These are phyloP conservation scores for Lentinula sp. DNA, from an alignment of 768 basidiomycete species.

Conservation along the genomic window DNA sequence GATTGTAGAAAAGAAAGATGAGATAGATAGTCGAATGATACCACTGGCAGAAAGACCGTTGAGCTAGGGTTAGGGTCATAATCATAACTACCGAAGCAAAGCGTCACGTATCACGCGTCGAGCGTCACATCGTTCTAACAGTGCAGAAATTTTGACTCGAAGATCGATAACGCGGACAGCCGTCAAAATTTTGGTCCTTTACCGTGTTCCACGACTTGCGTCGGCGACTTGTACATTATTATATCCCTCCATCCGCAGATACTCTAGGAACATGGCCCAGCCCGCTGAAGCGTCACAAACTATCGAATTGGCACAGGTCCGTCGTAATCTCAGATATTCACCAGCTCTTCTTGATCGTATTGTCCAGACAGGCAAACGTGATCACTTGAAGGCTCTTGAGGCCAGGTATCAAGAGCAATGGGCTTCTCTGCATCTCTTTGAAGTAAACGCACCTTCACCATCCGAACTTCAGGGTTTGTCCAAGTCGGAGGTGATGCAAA, in stretches of 20 bases:
- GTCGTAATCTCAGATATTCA: slow-evolving; percentile 4
- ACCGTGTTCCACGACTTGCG: neutral
- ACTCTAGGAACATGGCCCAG: neutral
- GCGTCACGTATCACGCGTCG: neutral
- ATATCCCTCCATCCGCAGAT: neutral
- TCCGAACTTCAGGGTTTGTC: slow-evolving; percentile 62
- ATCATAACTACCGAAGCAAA: neutral
- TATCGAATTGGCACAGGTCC: slow-evolving; percentile 58
- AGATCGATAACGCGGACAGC: neutral
- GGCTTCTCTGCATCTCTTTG: slow-evolving; percentile 73
- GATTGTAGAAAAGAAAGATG: neutral
- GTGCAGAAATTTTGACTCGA: neutral
- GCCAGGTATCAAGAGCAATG: slow-evolving; percentile 80
- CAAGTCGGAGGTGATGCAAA: slow-evolving; percentile 57
- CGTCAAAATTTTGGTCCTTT: slow-evolving; percentile 2
- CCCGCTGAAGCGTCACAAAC: slow-evolving; percentile 35
- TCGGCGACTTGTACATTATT: neutral
- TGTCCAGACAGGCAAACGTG: slow-evolving; percentile 88
- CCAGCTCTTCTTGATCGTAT: slow-evolving; percentile 6
- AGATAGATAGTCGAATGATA: neutral
- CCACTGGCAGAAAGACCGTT: neutral
- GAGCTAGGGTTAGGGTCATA: neutral
- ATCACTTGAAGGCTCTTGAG: slow-evolving; percentile 79
- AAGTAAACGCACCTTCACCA: slow-evolving; percentile 72
- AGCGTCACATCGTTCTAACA: neutral